phyloP scores from a whole-genome alignment of 2,329 filamentous ascomycete genomes.

The Colletotrichum sp. region DNA sequence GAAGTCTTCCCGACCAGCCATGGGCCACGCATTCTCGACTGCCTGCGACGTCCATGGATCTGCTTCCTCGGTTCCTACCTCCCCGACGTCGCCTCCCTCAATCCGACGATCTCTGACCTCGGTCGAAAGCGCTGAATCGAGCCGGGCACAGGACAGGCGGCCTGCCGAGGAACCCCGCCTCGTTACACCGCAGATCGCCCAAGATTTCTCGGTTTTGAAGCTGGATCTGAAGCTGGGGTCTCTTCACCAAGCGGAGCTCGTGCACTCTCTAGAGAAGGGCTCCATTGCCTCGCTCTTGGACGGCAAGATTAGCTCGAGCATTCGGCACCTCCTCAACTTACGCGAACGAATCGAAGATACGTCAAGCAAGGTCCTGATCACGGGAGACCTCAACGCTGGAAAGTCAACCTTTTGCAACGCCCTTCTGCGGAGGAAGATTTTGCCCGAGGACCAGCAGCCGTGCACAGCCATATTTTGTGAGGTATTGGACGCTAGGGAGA shows the following conservation, averaged over 20 bases:
- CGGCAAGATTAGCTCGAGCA: constrained; percentile 91
- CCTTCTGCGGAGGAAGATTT: constrained; percentile 85
- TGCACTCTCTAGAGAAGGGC: constrained; percentile 91
- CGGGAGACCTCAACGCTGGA: constrained; percentile 93
- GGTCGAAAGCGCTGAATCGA: constrained; percentile 72
- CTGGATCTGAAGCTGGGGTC: constrained; percentile 90
- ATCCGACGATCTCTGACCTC: constrained; percentile 76
- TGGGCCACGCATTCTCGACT: constrained; percentile 68
- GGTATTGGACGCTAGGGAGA: constrained; percentile 90
- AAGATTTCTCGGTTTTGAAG: constrained; percentile 95
- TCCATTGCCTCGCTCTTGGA: constrained; percentile 91
- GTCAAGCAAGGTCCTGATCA: constrained; percentile 94
- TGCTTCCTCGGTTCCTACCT: constrained; percentile 36
- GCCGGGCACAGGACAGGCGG: constrained; percentile 68
- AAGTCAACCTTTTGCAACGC: constrained; percentile 99
- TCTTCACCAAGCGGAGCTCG: constrained; percentile 84
- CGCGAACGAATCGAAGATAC: constrained; percentile 97
- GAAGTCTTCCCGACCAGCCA: constrained; percentile 59
- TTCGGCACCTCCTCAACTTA: constrained; percentile 85
- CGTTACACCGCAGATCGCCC: constrained; percentile 88
- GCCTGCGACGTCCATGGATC: constrained; percentile 50
- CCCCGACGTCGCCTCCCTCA: constrained; percentile 48
- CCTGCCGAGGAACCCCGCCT: constrained; percentile 74
- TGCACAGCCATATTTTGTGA: constrained; percentile 99
- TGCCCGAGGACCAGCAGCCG: constrained; percentile 96